Conservation (phyloP, 805 yeast genomes). For the Teunomyces atbi region DNA sequence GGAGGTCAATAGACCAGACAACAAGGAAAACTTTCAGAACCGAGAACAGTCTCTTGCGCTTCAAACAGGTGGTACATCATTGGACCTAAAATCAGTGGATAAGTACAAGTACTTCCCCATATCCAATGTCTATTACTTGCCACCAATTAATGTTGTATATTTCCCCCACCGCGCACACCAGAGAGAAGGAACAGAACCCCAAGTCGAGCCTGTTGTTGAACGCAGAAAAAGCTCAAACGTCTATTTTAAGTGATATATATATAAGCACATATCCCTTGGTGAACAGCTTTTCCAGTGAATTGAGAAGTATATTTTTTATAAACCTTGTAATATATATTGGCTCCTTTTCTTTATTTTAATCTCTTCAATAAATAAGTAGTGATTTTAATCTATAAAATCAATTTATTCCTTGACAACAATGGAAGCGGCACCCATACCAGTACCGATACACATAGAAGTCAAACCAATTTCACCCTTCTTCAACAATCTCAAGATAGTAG, state of each 20-base stretch:
- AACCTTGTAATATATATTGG: not conserved
- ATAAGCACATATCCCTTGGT: too few relatives aligned
- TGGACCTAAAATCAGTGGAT: conserved; percentile 11
- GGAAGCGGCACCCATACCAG: conserved; percentile 98
- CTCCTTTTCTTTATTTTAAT: not conserved
- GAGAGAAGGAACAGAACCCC: conserved; percentile 6
- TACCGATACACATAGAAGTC: conserved; percentile 95
- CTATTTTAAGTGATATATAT: conserved; percentile 11
- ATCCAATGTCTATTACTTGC: conserved; percentile 49
- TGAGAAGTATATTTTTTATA: not conserved
- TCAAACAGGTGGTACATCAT: not conserved
- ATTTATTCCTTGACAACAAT: conserved; percentile 72
- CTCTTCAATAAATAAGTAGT: conserved; percentile 1
- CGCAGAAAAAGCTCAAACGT: conserved; percentile 15
- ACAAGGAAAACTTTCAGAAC: not conserved
- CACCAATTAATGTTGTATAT: conserved; percentile 55
- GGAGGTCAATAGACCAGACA: not conserved
- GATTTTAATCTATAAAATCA: conserved; percentile 3
- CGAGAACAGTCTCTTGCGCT: conserved; percentile 2
- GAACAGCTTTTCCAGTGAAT: not conserved
- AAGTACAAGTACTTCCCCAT: conserved; percentile 52
- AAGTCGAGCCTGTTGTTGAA: conserved; percentile 9
- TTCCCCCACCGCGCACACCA: conserved; percentile 57
- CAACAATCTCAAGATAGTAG: conserved; percentile 82
- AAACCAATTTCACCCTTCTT: conserved; percentile 81